Base-by-base conservation (phyloP, 306 rosid species). In the Rubus parviflorus region DNA sequence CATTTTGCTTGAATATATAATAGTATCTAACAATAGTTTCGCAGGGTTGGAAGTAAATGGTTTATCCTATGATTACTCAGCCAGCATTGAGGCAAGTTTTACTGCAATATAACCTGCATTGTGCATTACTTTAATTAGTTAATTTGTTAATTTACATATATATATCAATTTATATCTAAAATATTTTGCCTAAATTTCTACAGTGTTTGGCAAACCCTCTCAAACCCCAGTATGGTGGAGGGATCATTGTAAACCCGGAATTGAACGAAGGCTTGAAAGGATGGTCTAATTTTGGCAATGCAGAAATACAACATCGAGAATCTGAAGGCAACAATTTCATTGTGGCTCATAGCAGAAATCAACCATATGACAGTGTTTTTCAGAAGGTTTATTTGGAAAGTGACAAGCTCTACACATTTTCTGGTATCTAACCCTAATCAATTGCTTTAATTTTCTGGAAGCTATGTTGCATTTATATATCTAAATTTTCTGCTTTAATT, bases 201-300 rank as follows among this genome's bases (percentile, higher is more conserved):
- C 65, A 94, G 97, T 94, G 98, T 83, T 80, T 85, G 75, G 48
- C 2, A 57, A 64, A 62, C 0, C 98, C 98, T 47, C 73, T 62
- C 0, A 83, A 85, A 75, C 83, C 97, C 48, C 87, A 83, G 38
- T 94, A 94, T 63, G 79, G 75, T 52, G 98, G 98, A 73, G 98
- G 98, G 67, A 87, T 91, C 60, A 84, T 94, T 43, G 58, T 40
- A 65, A 94, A 94, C 64, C 91, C 97, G 35, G 90, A 94, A 35
- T 61, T 94, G 13, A 83, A 90, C 2, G 35, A 86, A 49, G 96
- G 93, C 22, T 52, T 87, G 65, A 63, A 84, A 73, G 97, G 90
- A 4, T 91, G 98, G 96, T 79, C 84, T 49, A 3, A 72, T 17
- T 89, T 79, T 71, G 94, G 91, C 2, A 46, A 51, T 0, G 86